Evolutionary conservation across 73 alveolate genomes (phyloP), one percentile per base, ranked within the genome.

Genomic region (Halteria grandinella): DNA sequence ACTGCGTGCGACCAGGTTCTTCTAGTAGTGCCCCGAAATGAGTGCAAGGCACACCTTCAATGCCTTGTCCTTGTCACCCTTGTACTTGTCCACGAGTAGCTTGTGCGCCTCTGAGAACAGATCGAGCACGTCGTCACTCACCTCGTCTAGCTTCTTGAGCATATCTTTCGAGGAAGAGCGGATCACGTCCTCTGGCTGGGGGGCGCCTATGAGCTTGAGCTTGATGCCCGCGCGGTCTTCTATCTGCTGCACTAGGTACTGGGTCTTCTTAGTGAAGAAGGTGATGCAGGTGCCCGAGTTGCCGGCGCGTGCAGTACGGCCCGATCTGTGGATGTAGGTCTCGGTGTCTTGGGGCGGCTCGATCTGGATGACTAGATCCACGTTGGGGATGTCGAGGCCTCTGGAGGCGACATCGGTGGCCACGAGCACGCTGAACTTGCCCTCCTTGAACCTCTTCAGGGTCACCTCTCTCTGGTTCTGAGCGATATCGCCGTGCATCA

Each of bases 361-460:
- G 51, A 95, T 88, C 72, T 97, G 94, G 41, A 97, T 93, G 41
- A 97, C 97, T 36, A 97, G 82, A 63, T 94, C 97, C 8, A 97
- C 98, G 20, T 95, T 94, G 6, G 97, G 97, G 40, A 97, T 95
- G 86, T 95, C 99, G n/a, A 97, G 88, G n/a, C 99, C 99, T 50
- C 99, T 84, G 12, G 99, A 87, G 2, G 99, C 99, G 12, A 97
- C 99, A 87, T 97, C 99, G 20, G 99, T 97, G 1, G 99, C 99
- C 11, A 97, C 98, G 41, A 97, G 91, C 24, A 96, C 93, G 40
- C 91, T 85, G 29, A 91, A 91, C 71, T 94, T 85, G 29, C 97
- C 97, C 49, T 87, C 93, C 76, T 95, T 91, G 76, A 97, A 97
- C 12, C 98, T 84, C 29, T 91, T 84, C 85, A 96, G 79, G 54